Conservation (phyloP, 345 rosid genomes). For the Aquilaria yunnanensis region DNA sequence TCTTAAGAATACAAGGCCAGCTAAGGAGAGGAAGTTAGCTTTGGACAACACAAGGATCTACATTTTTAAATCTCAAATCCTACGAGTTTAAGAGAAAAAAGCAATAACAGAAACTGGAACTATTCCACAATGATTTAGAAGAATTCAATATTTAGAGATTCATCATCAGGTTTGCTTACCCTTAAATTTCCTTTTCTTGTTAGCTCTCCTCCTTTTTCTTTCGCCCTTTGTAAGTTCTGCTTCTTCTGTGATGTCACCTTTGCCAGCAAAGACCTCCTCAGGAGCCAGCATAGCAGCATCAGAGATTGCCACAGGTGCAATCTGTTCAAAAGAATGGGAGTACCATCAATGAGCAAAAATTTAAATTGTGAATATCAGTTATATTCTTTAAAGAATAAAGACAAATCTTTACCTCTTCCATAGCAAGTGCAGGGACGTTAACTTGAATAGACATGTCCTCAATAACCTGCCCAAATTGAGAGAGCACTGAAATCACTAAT, state of each 20-base stretch:
- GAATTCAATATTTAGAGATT: too few species aligned
- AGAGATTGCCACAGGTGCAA: slow-evolving; percentile 90
- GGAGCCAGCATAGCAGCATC: slow-evolving; percentile 99
- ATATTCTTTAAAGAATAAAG: background rate
- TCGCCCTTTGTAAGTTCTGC: slow-evolving; percentile 75
- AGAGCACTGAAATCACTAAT: slow-evolving; percentile 3
- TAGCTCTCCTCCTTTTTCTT: slow-evolving; percentile 96
- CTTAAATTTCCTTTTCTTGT: slow-evolving; percentile 82
- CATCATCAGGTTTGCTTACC: slow-evolving; percentile 34
- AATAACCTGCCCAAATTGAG: slow-evolving; percentile 48
- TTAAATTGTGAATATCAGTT: too few species aligned
- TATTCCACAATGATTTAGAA: too few species aligned
- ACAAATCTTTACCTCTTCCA: slow-evolving; percentile 76
- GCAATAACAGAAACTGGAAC: too few species aligned
- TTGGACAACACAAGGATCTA: too few species aligned
- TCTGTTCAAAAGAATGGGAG: slow-evolving; percentile 32
- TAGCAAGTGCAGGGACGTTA: slow-evolving; percentile 93
- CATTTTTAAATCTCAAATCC: too few species aligned
- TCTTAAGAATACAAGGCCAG: too few species aligned
- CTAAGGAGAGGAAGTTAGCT: too few species aligned
- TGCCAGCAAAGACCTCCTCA: slow-evolving; percentile 81
- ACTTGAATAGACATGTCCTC: slow-evolving; percentile 87
- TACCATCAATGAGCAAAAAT: background rate
- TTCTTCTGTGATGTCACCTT: slow-evolving; percentile 84
- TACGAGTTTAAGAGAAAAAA: too few species aligned